phyloP scores from a whole-genome alignment of 768 basidiomycete genomes.

The Russula sp. region DNA sequence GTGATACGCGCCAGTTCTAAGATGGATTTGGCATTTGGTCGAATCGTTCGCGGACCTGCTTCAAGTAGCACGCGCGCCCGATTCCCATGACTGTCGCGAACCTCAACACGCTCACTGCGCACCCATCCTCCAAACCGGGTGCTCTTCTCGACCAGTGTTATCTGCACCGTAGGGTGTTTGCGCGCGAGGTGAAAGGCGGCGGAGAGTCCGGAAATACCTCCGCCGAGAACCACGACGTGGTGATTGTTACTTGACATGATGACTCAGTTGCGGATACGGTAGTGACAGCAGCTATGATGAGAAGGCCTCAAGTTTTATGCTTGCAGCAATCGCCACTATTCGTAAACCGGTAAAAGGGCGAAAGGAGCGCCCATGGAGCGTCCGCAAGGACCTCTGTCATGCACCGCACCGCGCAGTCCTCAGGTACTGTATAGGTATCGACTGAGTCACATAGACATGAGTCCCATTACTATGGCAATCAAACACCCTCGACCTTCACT shows the following conservation, averaged over 20 bases:
- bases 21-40: conserved; percentile 70
- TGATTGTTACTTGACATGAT: not conserved
- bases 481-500: conserved; percentile 15
- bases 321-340: no score
- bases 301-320: not conserved
- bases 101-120: conserved; percentile 50
- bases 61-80: conserved; percentile 62
- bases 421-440: conserved; percentile 12
- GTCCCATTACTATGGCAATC: conserved; percentile 14
- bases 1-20: conserved; percentile 74
- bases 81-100: conserved; percentile 36
- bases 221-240: conserved; percentile 71
- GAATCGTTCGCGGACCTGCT: conserved; percentile 80
- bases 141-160: conserved; percentile 70
- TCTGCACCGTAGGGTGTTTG: conserved; percentile 53
- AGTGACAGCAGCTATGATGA: not conserved
- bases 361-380: conserved; percentile 2
- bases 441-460: conserved; percentile 10
- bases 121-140: conserved; percentile 85
- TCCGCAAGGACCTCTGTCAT: not conserved
- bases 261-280: not conserved
- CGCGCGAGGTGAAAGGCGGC: conserved; percentile 75
- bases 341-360: no score
- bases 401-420: not conserved
- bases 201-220: conserved; percentile 78